Evolutionary conservation across 2,329 filamentous ascomycete genomes (phyloP).

Genomic region (Colletotrichum echinochloae): DNA sequence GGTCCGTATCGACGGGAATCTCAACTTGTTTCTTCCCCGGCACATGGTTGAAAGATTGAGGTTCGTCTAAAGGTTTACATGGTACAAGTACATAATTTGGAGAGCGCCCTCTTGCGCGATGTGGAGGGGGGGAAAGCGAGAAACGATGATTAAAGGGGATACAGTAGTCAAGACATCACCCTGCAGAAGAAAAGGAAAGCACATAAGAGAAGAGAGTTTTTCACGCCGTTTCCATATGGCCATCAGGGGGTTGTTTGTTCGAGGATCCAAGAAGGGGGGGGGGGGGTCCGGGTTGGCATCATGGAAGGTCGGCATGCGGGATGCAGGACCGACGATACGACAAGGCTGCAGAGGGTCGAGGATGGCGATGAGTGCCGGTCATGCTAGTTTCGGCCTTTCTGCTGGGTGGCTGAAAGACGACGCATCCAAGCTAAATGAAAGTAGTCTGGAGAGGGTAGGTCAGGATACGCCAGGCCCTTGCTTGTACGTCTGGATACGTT

Average conservation of each 20-base stretch:
- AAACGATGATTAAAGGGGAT: no score
- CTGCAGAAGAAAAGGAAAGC: no score
- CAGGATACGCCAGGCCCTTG: constrained; percentile 16
- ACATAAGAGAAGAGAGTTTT: no score
- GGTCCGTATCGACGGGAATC: background rate
- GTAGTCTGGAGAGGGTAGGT: constrained; percentile 26
- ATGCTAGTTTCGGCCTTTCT: constrained; percentile 10
- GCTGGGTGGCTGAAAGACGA: background rate
- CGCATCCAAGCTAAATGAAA: constrained; percentile 26
- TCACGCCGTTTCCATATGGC: background rate
- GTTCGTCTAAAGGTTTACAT: no score
- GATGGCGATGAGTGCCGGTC: background rate
- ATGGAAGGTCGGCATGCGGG: background rate
- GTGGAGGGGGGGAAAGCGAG: no score
- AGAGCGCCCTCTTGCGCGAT: background rate
- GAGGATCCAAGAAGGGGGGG: background rate
- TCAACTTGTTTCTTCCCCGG: no score
- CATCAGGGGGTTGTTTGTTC: no score
- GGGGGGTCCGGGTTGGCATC: background rate
- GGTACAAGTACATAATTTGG: background rate
- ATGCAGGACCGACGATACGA: background rate
- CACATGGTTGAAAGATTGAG: no score
- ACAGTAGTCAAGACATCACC: background rate
- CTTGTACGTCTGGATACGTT: constrained; percentile 10
- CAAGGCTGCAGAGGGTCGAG: background rate